Evolutionary conservation across 345 rosid genomes (phyloP).

Genomic region (Cardiospermum halicacabum): DNA sequence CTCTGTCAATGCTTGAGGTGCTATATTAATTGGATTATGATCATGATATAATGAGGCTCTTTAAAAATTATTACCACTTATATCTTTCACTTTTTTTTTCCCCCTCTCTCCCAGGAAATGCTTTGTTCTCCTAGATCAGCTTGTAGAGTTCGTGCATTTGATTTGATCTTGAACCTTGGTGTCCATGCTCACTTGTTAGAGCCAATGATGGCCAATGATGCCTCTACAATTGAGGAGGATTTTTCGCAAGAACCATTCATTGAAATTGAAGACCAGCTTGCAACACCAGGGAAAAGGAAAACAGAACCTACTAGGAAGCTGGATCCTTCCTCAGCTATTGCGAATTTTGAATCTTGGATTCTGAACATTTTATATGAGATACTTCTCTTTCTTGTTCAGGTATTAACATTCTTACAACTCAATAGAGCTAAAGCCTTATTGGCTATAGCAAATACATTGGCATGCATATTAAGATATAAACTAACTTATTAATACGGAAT

Average conservation of each 20-base stretch:
- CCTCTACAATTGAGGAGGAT: constrained; percentile 80
- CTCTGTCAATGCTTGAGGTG: constrained; percentile 95
- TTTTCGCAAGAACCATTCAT: constrained; percentile 65
- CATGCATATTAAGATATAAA: not conserved
- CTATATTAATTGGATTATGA: constrained; percentile 19
- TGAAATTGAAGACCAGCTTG: constrained; percentile 51
- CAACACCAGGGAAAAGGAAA: constrained; percentile 42
- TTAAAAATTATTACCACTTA: constrained; percentile 26
- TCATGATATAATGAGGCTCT: constrained; percentile 16
- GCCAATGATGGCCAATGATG: constrained; percentile 63
- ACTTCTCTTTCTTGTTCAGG: constrained; percentile 97
- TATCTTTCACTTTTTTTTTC: constrained; percentile 13
- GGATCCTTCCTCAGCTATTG: constrained; percentile 59
- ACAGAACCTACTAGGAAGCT: constrained; percentile 45
- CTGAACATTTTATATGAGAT: constrained; percentile 79
- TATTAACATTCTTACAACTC: constrained; percentile 22
- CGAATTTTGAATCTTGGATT: constrained; percentile 87
- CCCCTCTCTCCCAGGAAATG: constrained; percentile 68
- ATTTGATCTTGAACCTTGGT: constrained; percentile 91
- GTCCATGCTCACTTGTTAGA: constrained; percentile 95
- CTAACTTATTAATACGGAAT: not conserved
- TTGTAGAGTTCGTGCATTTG: constrained; percentile 89
- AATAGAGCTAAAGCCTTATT: not conserved
- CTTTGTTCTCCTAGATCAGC: constrained; percentile 72
- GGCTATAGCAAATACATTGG: not conserved